Base-by-base conservation (phyloP, 768 basidiomycete genomes). In the Rhizopogon rudus region DNA sequence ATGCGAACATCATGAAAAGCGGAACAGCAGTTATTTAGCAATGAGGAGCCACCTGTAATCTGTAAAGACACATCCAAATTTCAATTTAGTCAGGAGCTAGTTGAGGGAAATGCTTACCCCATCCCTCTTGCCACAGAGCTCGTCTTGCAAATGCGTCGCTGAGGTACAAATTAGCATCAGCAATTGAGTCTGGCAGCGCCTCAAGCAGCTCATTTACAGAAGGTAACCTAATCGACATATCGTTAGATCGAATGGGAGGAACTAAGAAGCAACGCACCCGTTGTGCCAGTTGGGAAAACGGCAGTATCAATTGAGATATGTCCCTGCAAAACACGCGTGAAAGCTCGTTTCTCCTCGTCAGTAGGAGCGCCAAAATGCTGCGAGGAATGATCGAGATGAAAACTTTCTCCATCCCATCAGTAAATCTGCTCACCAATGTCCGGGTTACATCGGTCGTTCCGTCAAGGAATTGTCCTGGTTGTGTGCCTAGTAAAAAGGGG, bases 401-500 rank as follows among this genome's bases (percentile, higher is more conserved):
- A 6, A 3, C 10, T 52, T 25, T 35, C 51, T 31, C 50, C 22
- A 39, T 20, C 25, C 6, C 31, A 29, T 22, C 12, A 33, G 29
- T 13, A 49, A 5, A 51, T 20, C 25, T 37, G 51, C 81, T 62
- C 64, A 88, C 90, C 85, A 84, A 87, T 57, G 93, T 97, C 42
- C 95, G 77, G 1, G 94, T 96, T 14, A 90, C 89, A 65, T 99
- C 96, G 1, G 97, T 99, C 0, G 96, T 98, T 9, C 96, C 96
- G 61, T 98, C 96, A 35, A 82, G 68, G 72, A 86, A 96, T 71
- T 97, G 94, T 2, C 80, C 87, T 88, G 57, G 16, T 1, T 1
- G 1, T 45, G 40, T n/a, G 44, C 41, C 59, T 10, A 44, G 42
- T 6, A 1, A 3, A n/a, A 35, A 25, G 44, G 25, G 20, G 6